Conservation (phyloP, 2,329 filamentous ascomycete genomes). For the Diaporthe eres region DNA sequence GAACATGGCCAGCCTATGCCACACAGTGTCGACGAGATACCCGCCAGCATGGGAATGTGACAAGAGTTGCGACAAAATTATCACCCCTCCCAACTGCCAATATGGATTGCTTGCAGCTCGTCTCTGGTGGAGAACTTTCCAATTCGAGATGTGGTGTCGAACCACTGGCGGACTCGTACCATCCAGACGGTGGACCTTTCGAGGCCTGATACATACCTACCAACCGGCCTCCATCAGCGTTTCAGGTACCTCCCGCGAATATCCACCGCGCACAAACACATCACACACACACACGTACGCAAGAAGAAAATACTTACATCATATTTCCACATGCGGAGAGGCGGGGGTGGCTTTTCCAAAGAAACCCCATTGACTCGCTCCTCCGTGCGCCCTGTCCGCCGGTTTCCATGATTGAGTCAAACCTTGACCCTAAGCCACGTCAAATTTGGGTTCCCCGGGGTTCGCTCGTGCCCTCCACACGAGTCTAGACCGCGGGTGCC, state of each 20-base stretch:
- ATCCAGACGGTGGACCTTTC: not conserved
- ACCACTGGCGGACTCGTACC: not conserved
- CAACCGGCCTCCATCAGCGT: not conserved
- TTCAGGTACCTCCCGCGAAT: not conserved
- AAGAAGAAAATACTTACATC: not conserved
- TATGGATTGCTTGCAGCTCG: too few relatives aligned
- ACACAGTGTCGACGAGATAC: not conserved
- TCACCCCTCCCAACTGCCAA: not conserved
- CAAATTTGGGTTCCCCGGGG: not conserved
- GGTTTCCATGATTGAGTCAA: constrained; percentile 1
- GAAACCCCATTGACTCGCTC: not conserved
- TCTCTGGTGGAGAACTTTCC: not conserved
- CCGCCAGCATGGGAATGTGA: not conserved
- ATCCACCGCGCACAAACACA: too few relatives aligned
- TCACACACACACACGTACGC: not conserved
- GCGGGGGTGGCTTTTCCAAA: not conserved
- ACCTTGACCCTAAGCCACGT: not conserved
- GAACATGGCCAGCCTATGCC: not conserved
- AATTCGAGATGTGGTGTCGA: not conserved
- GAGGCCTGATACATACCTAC: not conserved
- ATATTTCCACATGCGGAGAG: not conserved
- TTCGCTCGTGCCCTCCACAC: not conserved
- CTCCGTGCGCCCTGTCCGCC: not conserved
- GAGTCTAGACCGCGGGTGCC: constrained; percentile 24
- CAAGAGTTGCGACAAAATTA: not conserved